phyloP scores from a whole-genome alignment of 2,329 filamentous ascomycete species.

The Septoria petroselini region DNA sequence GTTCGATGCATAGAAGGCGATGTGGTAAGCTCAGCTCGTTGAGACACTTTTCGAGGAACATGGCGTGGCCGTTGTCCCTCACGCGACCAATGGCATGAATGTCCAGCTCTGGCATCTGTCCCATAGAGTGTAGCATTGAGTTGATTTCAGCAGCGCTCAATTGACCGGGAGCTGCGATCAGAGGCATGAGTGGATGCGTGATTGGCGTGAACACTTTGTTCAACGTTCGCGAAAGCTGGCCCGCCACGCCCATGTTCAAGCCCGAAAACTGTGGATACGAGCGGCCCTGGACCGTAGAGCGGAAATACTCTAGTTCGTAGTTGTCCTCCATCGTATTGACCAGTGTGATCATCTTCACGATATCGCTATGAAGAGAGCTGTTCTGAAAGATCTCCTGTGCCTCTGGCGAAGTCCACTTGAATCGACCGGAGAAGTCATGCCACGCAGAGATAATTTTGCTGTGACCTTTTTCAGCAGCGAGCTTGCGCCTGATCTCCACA shows the following conservation, averaged over 20 bases:
- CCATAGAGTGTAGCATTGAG: constrained; percentile 70
- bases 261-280: constrained; percentile 73
- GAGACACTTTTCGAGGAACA: constrained; percentile 70
- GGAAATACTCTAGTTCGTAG: constrained; percentile 86
- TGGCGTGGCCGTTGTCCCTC: constrained; percentile 70
- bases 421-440: constrained; percentile 80
- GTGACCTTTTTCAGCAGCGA: constrained; percentile 69
- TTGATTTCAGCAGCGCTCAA: constrained; percentile 85
- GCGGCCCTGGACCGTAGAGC: constrained; percentile 64
- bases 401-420: constrained; percentile 75
- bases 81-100: constrained; percentile 77
- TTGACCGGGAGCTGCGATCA: constrained; percentile 82
- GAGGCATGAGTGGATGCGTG: constrained; percentile 77
- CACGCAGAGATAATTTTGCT: constrained; percentile 90
- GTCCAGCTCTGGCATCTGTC: constrained; percentile 73
- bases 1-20: constrained; percentile 71
- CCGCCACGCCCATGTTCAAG: constrained; percentile 83
- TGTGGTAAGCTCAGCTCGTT: constrained; percentile 75
- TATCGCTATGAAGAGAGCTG: constrained; percentile 72
- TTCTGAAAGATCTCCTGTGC: constrained; percentile 69
- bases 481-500: constrained; percentile 64
- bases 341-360: constrained; percentile 87
- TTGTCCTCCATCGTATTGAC: constrained; percentile 80
- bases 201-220: constrained; percentile 87
- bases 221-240: constrained; percentile 76